Base-by-base conservation (phyloP, 208 protist species). In the Crithidia thermophila region DNA sequence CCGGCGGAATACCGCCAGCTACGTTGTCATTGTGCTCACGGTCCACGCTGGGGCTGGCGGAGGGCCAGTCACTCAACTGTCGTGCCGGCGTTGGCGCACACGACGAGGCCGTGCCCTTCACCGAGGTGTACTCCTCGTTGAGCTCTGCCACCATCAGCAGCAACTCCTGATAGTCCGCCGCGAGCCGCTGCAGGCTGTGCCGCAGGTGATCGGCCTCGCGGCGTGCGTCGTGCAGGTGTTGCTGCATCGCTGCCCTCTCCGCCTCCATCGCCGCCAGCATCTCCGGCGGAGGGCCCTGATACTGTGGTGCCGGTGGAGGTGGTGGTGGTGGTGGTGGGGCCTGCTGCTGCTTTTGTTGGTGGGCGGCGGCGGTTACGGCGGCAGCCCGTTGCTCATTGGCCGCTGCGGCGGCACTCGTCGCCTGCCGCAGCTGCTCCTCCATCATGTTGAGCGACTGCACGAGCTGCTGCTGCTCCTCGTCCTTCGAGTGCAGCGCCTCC, bases 391-490 rank as follows among this genome's bases (percentile, higher is more conserved):
- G 43, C 1, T 60, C 52, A 23, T 67, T 66, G 2, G 51, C 51
- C 6, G 64, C 43, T 4, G 63, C 56, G 34, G 71, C 45, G 13
- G 60, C 62, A 20, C 37, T 23, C 4, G 74, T 46, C 23, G 62
- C 42, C 67, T 64, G 53, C 39, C 70, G 68, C 14, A 93, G 73
- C 69, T 93, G 87, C 37, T 68, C 62, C 49, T 88, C 84, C 67
- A 93, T 77, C 75, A 84, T 82, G 57, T 86, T 90, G 20, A 93
- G 61, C 18, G 84, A 84, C 31, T 85, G 60, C 33, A 78, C 80
- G 10, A 93, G 64, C 37, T 83, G 63, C 62, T 77, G 67, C 21
- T 83, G 87, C 55, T 93, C 84, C 55, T 93, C 87, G 34, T 93
- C 81, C 57, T 89, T 87, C 4, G 71, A 67, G 25, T 14, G 34